These are phyloP conservation scores for Boletales sp. DNA, from an alignment of 768 basidiomycete species.

Conservation along the genomic window DNA sequence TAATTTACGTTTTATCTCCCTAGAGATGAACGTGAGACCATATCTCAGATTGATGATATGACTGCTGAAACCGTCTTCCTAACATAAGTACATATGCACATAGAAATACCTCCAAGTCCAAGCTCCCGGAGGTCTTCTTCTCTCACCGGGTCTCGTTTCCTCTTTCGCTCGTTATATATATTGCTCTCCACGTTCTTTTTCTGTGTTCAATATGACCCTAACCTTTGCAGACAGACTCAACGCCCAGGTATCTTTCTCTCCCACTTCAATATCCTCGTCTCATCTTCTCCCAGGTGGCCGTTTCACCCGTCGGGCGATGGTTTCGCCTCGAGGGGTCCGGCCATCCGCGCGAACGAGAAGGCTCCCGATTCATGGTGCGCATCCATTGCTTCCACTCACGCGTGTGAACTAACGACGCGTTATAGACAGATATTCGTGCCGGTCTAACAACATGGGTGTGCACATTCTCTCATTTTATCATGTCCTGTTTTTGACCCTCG, in stretches of 20 bases:
- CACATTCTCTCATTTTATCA: background rate
- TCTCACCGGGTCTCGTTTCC: background rate
- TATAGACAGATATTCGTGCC: constrained; percentile 72
- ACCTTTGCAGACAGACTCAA: constrained; percentile 41
- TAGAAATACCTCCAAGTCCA: constrained; percentile 1
- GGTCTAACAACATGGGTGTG: constrained; percentile 80
- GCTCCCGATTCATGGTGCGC: constrained; percentile 56
- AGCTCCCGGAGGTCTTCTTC: background rate
- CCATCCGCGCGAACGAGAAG: constrained; percentile 55
- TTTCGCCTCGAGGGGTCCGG: constrained; percentile 74
- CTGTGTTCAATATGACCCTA: constrained; percentile 31
- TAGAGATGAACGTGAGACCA: constrained; percentile 11
- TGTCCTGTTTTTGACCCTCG: constrained; percentile 2
- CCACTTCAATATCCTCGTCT: background rate
- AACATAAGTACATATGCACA: constrained; percentile 8
- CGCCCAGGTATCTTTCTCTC: constrained; percentile 30
- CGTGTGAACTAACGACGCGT: constrained; percentile 5
- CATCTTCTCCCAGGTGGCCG: constrained; percentile 32
- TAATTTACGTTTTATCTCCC: constrained; percentile 25
- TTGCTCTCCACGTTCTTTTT: constrained; percentile 16
- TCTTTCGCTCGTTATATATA: constrained; percentile 16
- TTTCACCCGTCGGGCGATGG: constrained; percentile 52
- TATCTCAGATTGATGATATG: constrained; percentile 20
- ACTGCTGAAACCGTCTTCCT: constrained; percentile 7
- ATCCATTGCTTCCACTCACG: constrained; percentile 10